Percentiles rank a stretch among this genome's conserved stretches.
Evolutionary conservation across 148 eudicot genomes (phyloP).

Genomic region (Arctostaphylos glauca): DNA sequence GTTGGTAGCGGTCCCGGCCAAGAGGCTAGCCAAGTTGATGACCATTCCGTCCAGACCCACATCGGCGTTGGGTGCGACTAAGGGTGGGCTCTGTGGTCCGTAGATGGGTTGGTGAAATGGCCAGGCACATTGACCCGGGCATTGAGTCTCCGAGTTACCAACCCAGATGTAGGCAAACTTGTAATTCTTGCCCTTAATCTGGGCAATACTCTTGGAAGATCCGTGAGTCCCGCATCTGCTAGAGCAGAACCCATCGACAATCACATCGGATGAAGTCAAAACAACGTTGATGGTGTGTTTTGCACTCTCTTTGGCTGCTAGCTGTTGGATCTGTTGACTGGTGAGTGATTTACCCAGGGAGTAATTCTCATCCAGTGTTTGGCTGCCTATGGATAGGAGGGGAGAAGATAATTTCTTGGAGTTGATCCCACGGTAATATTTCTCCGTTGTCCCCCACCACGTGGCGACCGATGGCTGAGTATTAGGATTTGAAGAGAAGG

Average conservation of each 20-base stretch:
- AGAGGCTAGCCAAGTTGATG: constrained; percentile 32
- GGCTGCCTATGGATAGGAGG: constrained; percentile 23
- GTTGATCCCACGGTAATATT: constrained; percentile 14
- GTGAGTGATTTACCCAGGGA: constrained; percentile 40
- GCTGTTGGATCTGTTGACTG: constrained; percentile 11
- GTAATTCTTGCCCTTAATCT: background rate
- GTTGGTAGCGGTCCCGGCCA: constrained; percentile 33
- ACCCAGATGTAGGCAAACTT: constrained; percentile 37
- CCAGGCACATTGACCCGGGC: constrained; percentile 22
- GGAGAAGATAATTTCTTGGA: constrained; percentile 9
- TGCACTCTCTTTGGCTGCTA: constrained; percentile 24
- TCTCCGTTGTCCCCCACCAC: constrained; percentile 30
- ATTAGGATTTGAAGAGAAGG: constrained; percentile 16
- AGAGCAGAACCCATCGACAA: constrained; percentile 32
- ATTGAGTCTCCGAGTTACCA: constrained; percentile 35
- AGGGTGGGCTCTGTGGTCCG: constrained; percentile 37
- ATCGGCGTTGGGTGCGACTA: constrained; percentile 36
- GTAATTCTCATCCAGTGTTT: constrained; percentile 25
- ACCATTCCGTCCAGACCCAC: constrained; percentile 40
- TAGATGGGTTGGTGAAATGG: constrained; percentile 43
- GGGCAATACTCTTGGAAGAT: background rate
- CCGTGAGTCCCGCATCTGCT: constrained; percentile 45
- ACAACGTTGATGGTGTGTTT: constrained; percentile 29
- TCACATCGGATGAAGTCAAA: constrained; percentile 33
- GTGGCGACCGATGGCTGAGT: constrained; percentile 28